These are phyloP conservation scores for Nannizziopsis barbatae DNA, from an alignment of 2,329 filamentous ascomycete genomes.

Conservation along the genomic window DNA sequence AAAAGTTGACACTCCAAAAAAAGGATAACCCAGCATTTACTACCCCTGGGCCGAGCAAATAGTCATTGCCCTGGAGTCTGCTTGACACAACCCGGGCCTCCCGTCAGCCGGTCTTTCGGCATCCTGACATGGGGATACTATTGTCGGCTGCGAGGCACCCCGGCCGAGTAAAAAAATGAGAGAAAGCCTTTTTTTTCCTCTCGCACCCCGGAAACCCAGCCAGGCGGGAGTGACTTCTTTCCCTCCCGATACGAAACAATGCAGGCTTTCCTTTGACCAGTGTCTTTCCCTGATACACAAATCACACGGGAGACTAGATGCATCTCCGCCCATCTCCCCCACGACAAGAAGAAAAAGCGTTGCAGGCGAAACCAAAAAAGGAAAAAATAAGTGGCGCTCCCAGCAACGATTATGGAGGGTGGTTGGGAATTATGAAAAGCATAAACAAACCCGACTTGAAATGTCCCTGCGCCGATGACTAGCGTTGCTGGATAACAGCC, in stretches of 20 bases:
- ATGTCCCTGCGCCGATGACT: slow-evolving; percentile 1
- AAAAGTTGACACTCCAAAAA: no score
- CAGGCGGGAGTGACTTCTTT: not conserved
- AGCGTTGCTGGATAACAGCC: no score
- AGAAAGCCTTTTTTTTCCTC: no score
- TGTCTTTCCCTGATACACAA: slow-evolving; percentile 8
- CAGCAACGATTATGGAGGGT: not conserved
- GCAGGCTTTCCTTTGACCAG: not conserved
- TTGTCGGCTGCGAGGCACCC: no score
- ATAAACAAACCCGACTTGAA: slow-evolving; percentile 9
- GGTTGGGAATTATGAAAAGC: slow-evolving; percentile 10
- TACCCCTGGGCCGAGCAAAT: slow-evolving; percentile 2
- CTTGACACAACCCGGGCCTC: slow-evolving; percentile 3
- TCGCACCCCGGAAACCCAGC: no score
- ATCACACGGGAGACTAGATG: not conserved
- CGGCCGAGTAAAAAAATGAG: no score
- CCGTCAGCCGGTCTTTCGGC: not conserved
- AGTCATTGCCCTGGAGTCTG: not conserved
- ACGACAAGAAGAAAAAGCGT: no score
- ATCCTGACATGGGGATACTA: not conserved
- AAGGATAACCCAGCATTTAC: not conserved
- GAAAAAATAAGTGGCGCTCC: no score
- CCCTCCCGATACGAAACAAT: slow-evolving; percentile 3
- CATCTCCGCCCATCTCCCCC: not conserved
- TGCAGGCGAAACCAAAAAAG: no score